Evolutionary conservation across 2,329 filamentous ascomycete genomes (phyloP), one percentile per base, ranked within the genome.

Genomic region (Apiospora kogelbergensis): DNA sequence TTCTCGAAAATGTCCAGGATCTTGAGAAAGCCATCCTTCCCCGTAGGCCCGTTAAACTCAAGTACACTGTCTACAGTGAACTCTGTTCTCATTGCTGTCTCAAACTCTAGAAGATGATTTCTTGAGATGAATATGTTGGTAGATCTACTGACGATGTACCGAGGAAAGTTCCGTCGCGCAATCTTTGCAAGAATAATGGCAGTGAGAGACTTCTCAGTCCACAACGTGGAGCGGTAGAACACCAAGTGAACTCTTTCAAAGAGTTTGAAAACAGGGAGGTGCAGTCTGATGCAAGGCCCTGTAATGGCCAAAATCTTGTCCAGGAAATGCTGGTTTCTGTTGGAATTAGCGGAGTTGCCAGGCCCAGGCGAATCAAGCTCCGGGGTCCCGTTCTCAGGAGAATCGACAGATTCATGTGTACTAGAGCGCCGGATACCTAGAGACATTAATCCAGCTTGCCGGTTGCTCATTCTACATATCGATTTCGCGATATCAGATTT

Each of bases 171-270:
- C 44, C 93, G 88, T 57, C 90, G 88, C 1, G 95, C 93, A 69
- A 97, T 97, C 72, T 95, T 95, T 9, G 96, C 93, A 6, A 99
- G 86, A 60, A 99, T 97, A 67, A 98, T 95, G 0, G 95, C 95
- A 1, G 94, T 98, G 17, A 99, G 83, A 1, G 95, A 98, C 79
- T 97, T 98, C 75, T 98, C 95, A 0, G 95, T 97, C 96, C 96
- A 99, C 78, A 97, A 93, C 0, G 94, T 97, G 11, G 95, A 98
- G 69, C 95, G 88, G 79, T 98, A 98, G 79, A 98, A 99, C 37
- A 99, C 94, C 2, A 99, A 83, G 81, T 98, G 96, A 0, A 98
- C 94, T 33, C 96, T 89, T 79, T 98, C 94, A 75, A 99, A 99
- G 0, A 99, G 86, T 75, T 90, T 93, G 71, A 94, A 87, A 0